Evolutionary conservation across 2,329 filamentous ascomycete genomes (phyloP).

Genomic region (Aotearoamyces nothofagi): DNA sequence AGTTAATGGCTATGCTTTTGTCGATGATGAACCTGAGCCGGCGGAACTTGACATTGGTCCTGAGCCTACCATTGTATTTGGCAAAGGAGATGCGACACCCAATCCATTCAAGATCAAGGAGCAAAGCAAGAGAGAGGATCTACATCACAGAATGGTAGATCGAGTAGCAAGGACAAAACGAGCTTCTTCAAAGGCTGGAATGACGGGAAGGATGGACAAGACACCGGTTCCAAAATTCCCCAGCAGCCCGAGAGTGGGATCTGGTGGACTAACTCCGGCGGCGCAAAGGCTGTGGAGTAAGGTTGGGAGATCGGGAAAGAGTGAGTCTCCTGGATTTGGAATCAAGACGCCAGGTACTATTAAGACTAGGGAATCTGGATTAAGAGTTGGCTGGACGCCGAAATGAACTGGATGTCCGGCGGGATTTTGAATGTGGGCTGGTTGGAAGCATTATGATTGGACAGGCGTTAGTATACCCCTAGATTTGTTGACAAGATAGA

Average conservation of each 20-base stretch:
- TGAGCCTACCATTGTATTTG: slow-evolving; percentile 37
- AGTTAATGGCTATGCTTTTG: slow-evolving; percentile 88
- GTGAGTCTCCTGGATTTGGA: slow-evolving; percentile 13
- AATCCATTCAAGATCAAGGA: slow-evolving; percentile 73
- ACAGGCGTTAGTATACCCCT: too few species aligned
- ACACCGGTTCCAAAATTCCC: slow-evolving; percentile 57
- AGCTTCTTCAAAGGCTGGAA: slow-evolving; percentile 39
- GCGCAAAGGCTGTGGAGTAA: slow-evolving; percentile 53
- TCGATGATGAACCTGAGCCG: slow-evolving; percentile 59
- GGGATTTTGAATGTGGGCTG: too few species aligned
- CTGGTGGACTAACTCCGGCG: slow-evolving; percentile 53
- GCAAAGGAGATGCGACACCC: slow-evolving; percentile 43
- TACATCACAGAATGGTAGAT: slow-evolving; percentile 81
- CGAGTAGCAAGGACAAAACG: slow-evolving; percentile 60
- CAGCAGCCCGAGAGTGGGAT: slow-evolving; percentile 40
- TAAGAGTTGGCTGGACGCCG: slow-evolving; percentile 16
- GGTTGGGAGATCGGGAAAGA: slow-evolving; percentile 30
- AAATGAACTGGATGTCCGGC: slow-evolving; percentile 3
- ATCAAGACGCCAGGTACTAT: slow-evolving; percentile 13
- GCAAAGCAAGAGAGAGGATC: slow-evolving; percentile 58
- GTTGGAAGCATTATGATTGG: too few species aligned
- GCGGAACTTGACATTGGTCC: slow-evolving; percentile 22
- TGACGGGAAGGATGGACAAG: slow-evolving; percentile 40
- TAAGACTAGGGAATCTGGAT: slow-evolving; percentile 11
- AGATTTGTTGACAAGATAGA: too few species aligned